These are phyloP conservation scores for Limonium bicolor DNA, from an alignment of 148 eudicot genomes.

Conservation along the genomic window DNA sequence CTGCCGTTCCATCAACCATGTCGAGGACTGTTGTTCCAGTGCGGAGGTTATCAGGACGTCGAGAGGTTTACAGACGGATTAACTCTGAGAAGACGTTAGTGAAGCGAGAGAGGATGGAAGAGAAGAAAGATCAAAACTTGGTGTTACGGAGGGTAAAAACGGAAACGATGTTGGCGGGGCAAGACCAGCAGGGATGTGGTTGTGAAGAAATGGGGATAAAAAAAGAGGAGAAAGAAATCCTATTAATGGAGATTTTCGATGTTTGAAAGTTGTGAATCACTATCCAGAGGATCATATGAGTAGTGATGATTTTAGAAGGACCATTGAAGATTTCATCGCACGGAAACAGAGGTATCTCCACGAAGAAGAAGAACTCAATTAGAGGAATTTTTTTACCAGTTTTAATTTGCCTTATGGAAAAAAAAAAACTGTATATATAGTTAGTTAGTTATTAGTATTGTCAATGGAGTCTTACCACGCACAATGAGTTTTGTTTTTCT, in stretches of 20 bases:
- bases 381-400: too few relatives aligned
- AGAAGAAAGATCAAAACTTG: background rate
- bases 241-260: too few relatives aligned
- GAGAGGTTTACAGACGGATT: conserved; percentile 25
- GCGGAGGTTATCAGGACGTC: background rate
- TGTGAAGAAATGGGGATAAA: too few relatives aligned
- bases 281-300: conserved; percentile 58
- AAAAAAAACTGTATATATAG: too few relatives aligned
- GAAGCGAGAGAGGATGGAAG: background rate
- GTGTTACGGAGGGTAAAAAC: conserved; percentile 31
- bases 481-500: too few relatives aligned
- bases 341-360: conserved; percentile 66
- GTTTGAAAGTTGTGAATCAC: too few relatives aligned
- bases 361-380: conserved; percentile 58
- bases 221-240: too few relatives aligned
- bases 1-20: background rate
- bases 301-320: conserved; percentile 43
- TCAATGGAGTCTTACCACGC: too few relatives aligned
- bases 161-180: conserved; percentile 7
- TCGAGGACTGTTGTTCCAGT: background rate
- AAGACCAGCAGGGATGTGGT: background rate
- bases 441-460: too few relatives aligned
- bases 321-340: conserved; percentile 69
- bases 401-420: too few relatives aligned
- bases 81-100: conserved; percentile 26